phyloP scores from a whole-genome alignment of 2,329 filamentous ascomycete genomes.

The Aspergillus novofumigatus region DNA sequence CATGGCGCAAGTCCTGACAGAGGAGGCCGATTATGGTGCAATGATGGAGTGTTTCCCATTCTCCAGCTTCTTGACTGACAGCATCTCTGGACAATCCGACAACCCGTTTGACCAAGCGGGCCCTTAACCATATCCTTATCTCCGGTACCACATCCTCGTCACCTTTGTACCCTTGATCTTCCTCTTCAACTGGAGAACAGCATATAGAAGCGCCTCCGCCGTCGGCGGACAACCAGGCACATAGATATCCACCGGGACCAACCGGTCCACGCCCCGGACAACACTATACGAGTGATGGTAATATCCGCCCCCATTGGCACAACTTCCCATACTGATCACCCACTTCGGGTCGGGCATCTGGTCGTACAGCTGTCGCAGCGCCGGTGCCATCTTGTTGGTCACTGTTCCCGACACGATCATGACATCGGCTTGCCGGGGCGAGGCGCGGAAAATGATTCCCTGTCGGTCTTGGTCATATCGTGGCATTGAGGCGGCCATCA shows the following conservation, averaged over 20 bases:
- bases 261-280: conserved; percentile 68
- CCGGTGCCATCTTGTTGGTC: conserved; percentile 92
- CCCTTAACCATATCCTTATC: not conserved
- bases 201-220: conserved; percentile 50
- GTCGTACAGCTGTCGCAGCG: conserved; percentile 83
- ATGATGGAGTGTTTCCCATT: not conserved
- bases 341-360: conserved; percentile 91
- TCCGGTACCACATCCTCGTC: conserved; percentile 51
- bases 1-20: not conserved
- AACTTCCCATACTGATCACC: conserved; percentile 82
- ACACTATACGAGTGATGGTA: conserved; percentile 84
- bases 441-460: conserved; percentile 85
- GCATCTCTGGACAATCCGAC: not conserved
- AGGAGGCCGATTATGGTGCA: not conserved
- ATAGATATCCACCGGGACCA: conserved; percentile 76
- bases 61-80: not conserved
- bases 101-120: not conserved
- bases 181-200: conserved; percentile 71
- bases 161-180: conserved; percentile 60
- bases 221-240: conserved; percentile 66
- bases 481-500: conserved; percentile 87
- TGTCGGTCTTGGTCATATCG: conserved; percentile 85
- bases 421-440: conserved; percentile 81
- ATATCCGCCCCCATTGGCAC: conserved; percentile 80
- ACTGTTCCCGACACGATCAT: conserved; percentile 91